These are phyloP conservation scores for Aspergillus nanangensis DNA, from an alignment of 495 filamentous ascomycete species.

Conservation along the genomic window DNA sequence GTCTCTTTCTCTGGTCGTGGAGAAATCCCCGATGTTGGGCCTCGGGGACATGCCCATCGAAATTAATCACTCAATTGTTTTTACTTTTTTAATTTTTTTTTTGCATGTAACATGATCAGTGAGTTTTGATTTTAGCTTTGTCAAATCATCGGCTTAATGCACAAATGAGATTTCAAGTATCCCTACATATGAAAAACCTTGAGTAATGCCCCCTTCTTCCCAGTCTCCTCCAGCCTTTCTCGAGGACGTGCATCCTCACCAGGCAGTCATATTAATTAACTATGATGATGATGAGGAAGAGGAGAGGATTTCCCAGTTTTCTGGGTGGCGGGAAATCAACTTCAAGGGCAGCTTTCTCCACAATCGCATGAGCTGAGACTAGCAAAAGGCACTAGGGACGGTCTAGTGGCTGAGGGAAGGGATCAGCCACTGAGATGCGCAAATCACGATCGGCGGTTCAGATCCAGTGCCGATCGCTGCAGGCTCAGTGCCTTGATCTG, in stretches of 20 bases:
- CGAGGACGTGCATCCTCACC: no score
- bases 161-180: neutral
- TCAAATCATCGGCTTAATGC: no score
- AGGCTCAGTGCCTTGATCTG: neutral
- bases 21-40: neutral
- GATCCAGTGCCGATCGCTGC: neutral
- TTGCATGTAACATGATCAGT: no score
- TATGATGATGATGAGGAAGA: no score
- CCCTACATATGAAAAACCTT: neutral
- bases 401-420: neutral
- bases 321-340: neutral
- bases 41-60: neutral
- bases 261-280: no score
- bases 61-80: neutral
- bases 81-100: no score
- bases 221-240: neutral
- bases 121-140: no score
- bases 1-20: neutral
- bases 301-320: neutral
- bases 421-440: neutral
- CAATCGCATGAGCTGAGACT: neutral
- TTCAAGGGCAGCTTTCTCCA: neutral
- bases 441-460: neutral
- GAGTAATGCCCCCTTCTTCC: neutral
- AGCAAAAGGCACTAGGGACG: neutral